Evolutionary conservation across 73 alveolate species (phyloP).

Genomic region (Paramecium tetraurelia): DNA sequence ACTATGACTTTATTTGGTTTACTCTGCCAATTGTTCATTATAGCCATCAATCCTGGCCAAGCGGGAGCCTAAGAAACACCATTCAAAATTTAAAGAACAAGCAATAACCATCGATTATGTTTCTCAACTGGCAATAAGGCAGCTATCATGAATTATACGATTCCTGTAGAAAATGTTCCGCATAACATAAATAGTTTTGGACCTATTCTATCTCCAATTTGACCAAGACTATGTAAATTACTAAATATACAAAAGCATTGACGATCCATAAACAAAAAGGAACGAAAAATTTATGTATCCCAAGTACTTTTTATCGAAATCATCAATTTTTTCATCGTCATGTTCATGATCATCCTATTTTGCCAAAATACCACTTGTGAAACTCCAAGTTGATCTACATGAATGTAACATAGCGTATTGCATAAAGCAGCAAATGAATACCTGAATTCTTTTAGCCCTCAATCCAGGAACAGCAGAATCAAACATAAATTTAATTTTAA

Average conservation of each 20-base stretch:
- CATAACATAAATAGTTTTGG: background rate
- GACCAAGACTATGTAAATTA: background rate
- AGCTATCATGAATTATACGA: background rate
- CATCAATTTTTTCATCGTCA: background rate
- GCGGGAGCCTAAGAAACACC: slow-evolving; percentile 8
- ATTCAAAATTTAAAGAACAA: background rate
- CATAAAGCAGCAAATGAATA: background rate
- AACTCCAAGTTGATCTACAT: slow-evolving; percentile 49
- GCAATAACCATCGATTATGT: background rate
- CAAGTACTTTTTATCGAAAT: background rate
- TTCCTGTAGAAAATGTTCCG: slow-evolving; percentile 37
- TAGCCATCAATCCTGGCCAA: slow-evolving; percentile 45
- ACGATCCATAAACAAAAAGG: background rate
- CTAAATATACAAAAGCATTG: background rate
- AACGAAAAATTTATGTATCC: slow-evolving; percentile 18
- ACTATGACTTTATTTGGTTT: slow-evolving; percentile 9
- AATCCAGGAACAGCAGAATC: background rate
- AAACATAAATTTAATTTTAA: background rate
- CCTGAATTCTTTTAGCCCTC: background rate
- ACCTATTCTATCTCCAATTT: slow-evolving; percentile 35
- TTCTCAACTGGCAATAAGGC: background rate
- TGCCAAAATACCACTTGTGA: background rate
- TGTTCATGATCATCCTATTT: background rate
- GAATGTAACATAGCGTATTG: slow-evolving; percentile 31
- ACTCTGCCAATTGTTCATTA: slow-evolving; percentile 21